Base-by-base conservation (phyloP, 2,329 filamentous ascomycete species). In the Beauveria medogensis region DNA sequence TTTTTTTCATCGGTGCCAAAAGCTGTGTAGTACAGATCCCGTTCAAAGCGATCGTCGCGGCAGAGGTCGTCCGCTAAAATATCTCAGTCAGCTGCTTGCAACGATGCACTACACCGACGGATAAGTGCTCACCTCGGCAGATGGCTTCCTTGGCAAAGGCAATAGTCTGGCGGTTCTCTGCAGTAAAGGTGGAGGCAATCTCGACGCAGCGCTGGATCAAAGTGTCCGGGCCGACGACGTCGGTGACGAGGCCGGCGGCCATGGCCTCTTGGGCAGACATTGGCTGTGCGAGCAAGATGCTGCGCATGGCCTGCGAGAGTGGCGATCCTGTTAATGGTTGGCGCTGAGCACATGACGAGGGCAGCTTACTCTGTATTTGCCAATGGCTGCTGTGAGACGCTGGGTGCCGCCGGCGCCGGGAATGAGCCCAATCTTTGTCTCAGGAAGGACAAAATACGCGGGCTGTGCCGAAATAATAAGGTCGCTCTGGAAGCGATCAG, bases 351-450 rank as follows among this genome's bases (percentile, higher is more conserved):
- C 18, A 41, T 30, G 18, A 46, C 34, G 16, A 37, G 12, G 34
- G 34, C 14, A 18, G 41, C 66, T 60, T 46, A 67, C 67, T 61
- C 63, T 65, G 61, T 66, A 66, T 59, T 69, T 69, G 28, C 67
- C 67, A 20, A 68, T 41, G 22, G 65, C 65, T 18, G 62, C 63
- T 16, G 67, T 68, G 20, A 69, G 52, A 18, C 67, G 63, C 44
- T 69, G 67, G 12, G 67, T 69, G 18, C 67, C 67, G 24, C 67
- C 67, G 12, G 67, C 67, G 34, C 67, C 67, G 18, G 67, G 67
- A 28, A 69, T 69, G 14, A 66, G 63, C 28, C 67, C 67, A 46
- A 69, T 67, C 51, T 64, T 68, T 40, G 69, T 66, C 56, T 69
- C 67, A 5, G 67, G 67, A 18, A 68, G 65, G 5, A 67, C 67